Base-by-base conservation (phyloP, 2,329 filamentous ascomycete genomes). In the Eutypella sp. region DNA sequence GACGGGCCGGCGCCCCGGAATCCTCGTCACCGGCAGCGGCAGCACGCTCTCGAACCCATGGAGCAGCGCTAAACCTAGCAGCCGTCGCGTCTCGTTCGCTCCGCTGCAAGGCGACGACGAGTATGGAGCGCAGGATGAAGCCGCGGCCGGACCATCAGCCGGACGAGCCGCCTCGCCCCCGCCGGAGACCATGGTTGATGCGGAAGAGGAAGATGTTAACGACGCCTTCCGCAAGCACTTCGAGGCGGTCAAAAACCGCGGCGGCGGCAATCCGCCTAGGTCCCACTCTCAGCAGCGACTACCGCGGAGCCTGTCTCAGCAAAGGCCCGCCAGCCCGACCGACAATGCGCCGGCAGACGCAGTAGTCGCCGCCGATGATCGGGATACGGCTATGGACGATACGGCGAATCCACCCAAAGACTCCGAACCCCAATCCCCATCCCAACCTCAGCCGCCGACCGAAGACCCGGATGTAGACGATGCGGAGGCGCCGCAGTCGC, bases 171-270 rank as follows among this genome's bases (percentile, higher is more conserved):
- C 61, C 6, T 76, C 74, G 7, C 74, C 75, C 5, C 74, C 74
- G 2, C 74, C 74, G 6, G 55, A 63, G 8, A 58, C 54, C 9
- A 52, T 61, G 2, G 55, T 68, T 8, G 54, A 61, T 19, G 59
- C 63, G 2, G 63, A 59, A 2, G 59, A 63, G 34, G 60, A 60
- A 23, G 51, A 61, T 37, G 39, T 59, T 7, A 63, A 66, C 42
- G 56, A 64, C 25, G 68, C 63, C 41, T 79, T 76, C 41, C 62
- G 58, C 16, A 67, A 67, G n/a, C 74, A 78, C 52, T 79, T 79
- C 50, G 64, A 67, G 23, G 66, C 65, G 1, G 63, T 76, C 33
- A 68, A 65, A n/a, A 63, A 58, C 19, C 66, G 66, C 16, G 55
- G 59, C 42, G 61, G 59, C 34, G 52, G 54, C 4, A 54, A 41